A percentile compares a stretch with the other conserved stretches of the same genome.
Evolutionary conservation across 2,329 filamentous ascomycete genomes (phyloP).

Genomic region (Clonostachys rosea): DNA sequence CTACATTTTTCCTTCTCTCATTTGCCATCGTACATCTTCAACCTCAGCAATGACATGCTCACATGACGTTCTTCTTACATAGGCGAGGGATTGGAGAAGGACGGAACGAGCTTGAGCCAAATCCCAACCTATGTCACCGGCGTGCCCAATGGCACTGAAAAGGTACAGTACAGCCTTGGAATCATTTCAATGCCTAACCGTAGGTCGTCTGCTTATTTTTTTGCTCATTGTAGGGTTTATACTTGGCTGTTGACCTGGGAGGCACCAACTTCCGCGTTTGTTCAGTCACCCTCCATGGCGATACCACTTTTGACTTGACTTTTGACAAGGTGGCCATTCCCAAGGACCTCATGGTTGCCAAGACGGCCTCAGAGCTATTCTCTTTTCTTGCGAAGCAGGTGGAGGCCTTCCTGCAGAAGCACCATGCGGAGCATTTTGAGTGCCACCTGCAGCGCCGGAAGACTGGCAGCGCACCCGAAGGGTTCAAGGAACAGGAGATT

Average conservation of each 20-base stretch:
- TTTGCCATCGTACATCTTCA: too few relatives aligned
- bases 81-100: constrained; percentile 78
- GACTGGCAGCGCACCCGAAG: constrained; percentile 52
- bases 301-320: constrained; percentile 90
- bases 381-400: constrained; percentile 91
- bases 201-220: not conserved
- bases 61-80: constrained; percentile 4
- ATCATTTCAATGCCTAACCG: not conserved
- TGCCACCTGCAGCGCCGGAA: constrained; percentile 61
- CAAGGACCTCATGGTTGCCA: constrained; percentile 82
- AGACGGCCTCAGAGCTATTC: constrained; percentile 84
- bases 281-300: constrained; percentile 87
- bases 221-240: constrained; percentile 63
- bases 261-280: constrained; percentile 98
- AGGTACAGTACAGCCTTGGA: constrained; percentile 48
- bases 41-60: not conserved
- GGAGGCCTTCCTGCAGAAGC: constrained; percentile 77
- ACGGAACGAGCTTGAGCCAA: constrained; percentile 82
- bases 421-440: constrained; percentile 85
- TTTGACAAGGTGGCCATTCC: constrained; percentile 92
- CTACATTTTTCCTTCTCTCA: too few relatives aligned
- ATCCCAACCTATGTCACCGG: constrained; percentile 96
- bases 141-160: constrained; percentile 95
- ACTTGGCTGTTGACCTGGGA: constrained; percentile 95
- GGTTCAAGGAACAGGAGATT: constrained; percentile 66